Base-by-base conservation (phyloP, 73 alveolate species). In the Durusdinium trenchii region DNA sequence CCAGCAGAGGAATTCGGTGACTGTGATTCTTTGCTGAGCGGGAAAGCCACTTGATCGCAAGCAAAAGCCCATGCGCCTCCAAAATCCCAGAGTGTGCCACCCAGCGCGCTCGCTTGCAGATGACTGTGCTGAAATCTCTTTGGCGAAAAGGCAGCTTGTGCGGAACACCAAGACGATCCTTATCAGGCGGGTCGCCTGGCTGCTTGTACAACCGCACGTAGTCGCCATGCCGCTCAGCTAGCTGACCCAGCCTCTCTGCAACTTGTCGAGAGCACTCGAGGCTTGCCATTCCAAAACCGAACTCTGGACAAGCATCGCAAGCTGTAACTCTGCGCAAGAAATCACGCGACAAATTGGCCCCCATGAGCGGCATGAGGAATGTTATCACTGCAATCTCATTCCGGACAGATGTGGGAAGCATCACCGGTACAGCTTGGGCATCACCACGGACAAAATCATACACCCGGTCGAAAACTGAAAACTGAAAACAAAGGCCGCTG, bases 401-500 rank as follows among this genome's bases (percentile, higher is more conserved):
- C 16, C 54, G 36, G 6, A 40, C 40, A 12, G 18, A 6, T 38
- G 38, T 38, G 26, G 84, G 84, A 4, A 71, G 35, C 3, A 10
- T 10, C 86, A 38, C 60, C 42, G 12, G 5, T 3, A 9, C 38
- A 42, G 26, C 60, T 16, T 52, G 40, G 20, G 60, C 40, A 52
- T 76, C 26, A 16, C 7, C 35, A 1, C 26, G 84, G 51, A 64
- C 38, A 30, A 73, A 73, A 32, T 28, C 18, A 36, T n/a, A 14
- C 51, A 73, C 84, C 5, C 50, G 35, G 50, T n/a, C 50, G 28
- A 38, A 73, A 20, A 73, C 40, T 10, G 51, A 36, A 50, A 71
- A 71, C 38, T 51, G 79, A 52, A 78, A 50, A 84, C 94, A 84
- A 52, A 20, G 94, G 94, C 35, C 94, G 30, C 32, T n/a, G 5